Base-by-base conservation (phyloP, 495 filamentous ascomycete genomes). In the Penicillium flavigenum region DNA sequence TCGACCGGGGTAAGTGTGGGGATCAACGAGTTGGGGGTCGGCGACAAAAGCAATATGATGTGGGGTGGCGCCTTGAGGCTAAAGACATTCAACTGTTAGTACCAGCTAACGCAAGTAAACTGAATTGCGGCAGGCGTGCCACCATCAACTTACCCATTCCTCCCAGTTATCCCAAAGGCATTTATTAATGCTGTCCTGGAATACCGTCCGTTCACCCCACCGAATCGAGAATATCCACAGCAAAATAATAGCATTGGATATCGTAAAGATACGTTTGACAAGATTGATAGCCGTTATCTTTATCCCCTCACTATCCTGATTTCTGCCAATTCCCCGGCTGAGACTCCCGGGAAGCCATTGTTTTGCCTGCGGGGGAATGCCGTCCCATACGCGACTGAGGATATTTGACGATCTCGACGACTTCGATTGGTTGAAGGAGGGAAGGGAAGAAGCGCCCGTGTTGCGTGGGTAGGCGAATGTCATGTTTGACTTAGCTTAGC, bases 11-110 rank as follows among this genome's bases (percentile, higher is more conserved):
- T 99, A 98, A 14, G 91, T 94, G 68, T 99, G 94, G 29, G 93
- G 90, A 73, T 99, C 95, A 63, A 96, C 91, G 34, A 99, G 80
- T 69, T 99, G 95, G n/a, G 95, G 95, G 68, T 99, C 95, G 39
- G 95, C 92, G 56, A 99, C 78, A 64, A 99, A 87, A 50, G 88
- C 83, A 54, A 97, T 78, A 67, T 88, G 90, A 72, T 98, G 91
- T 2, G 95, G 95, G 26, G 78, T 81, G 19, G 91, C 90, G 59
- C 76, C 82, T 60, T 76, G 66, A 56, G 90, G 90, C 94, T 96
- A 54, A 1, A 51, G 5, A 45, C 57, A 51, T 5, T 8, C 12
- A 60, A 39, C 16, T 51, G 57, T 59, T n/a, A 59, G 60, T 31
- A 64, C 7, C 12, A n/a, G 32, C 44, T 12, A 41, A 5, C 51